Conservation (phyloP, 2,329 filamentous ascomycete species). For the Sordariomycetes sp. region DNA sequence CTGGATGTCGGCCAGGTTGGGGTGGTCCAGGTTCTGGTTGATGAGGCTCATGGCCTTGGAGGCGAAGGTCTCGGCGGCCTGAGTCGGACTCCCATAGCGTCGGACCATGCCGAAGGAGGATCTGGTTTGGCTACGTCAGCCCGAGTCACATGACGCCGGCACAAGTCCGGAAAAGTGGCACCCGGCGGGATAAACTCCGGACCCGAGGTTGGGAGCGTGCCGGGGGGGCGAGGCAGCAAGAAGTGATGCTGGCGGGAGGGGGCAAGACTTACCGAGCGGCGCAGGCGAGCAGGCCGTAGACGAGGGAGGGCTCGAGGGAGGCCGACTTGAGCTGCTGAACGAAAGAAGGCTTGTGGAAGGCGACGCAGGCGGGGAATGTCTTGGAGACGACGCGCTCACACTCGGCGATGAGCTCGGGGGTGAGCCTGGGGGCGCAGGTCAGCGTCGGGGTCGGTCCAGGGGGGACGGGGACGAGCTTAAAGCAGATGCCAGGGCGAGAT, state of each 20-base stretch:
- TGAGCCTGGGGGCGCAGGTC: constrained; percentile 33
- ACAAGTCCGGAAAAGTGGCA: constrained; percentile 1
- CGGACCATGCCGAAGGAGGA: constrained; percentile 33
- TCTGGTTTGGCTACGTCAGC: neutral
- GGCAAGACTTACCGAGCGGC: constrained; percentile 43
- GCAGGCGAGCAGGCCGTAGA: constrained; percentile 48
- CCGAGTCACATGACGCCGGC: neutral
- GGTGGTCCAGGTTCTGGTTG: constrained; percentile 49
- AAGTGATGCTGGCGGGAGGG: constrained; percentile 11
- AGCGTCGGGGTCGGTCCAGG: too few relatives aligned
- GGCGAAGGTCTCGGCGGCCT: constrained; percentile 50
- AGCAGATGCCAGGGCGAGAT: too few relatives aligned
- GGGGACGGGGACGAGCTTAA: too few relatives aligned
- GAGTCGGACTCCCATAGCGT: constrained; percentile 46
- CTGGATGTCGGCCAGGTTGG: constrained; percentile 51
- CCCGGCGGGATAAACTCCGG: constrained; percentile 5
- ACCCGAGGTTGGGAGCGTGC: neutral
- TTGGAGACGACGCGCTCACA: constrained; percentile 53
- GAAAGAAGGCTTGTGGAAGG: constrained; percentile 55
- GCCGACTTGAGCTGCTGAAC: constrained; percentile 50
- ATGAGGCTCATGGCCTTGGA: constrained; percentile 47
- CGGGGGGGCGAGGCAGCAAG: neutral
- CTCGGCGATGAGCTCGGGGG: constrained; percentile 48
- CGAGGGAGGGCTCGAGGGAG: constrained; percentile 44
- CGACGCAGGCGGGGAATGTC: constrained; percentile 51